phyloP scores from a whole-genome alignment of 1,284 basidiomycete genomes.

The Wolfiporia cocos region DNA sequence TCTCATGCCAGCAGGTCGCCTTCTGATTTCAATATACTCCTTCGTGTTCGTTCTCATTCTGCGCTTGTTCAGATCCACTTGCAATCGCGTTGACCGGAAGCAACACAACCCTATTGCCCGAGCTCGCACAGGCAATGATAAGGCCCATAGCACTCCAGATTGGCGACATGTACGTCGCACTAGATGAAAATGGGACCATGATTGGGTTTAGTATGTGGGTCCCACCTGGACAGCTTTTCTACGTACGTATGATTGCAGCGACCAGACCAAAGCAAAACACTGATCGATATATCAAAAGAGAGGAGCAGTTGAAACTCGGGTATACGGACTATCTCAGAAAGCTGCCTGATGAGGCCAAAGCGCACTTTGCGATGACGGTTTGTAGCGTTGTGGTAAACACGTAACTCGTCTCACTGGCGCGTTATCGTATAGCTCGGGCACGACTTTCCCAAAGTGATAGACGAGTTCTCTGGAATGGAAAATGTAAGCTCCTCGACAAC shows the following conservation, averaged over 20 bases:
- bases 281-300: background rate
- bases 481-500: background rate
- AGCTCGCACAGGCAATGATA: slow-evolving; percentile 10
- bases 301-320: slow-evolving; percentile 12
- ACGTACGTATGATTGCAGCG: background rate
- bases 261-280: background rate
- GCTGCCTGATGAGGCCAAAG: slow-evolving; percentile 11
- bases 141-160: slow-evolving; percentile 10
- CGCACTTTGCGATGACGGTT: slow-evolving; percentile 8
- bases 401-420: background rate
- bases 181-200: slow-evolving; percentile 10
- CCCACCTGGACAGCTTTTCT: background rate
- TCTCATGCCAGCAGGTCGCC: slow-evolving; percentile 11
- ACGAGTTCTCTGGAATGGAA: slow-evolving; percentile 2
- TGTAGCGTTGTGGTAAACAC: background rate
- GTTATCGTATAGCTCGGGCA: slow-evolving; percentile 3
- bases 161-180: slow-evolving; percentile 10
- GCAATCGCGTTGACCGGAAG: slow-evolving; percentile 13
- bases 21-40: background rate
- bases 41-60: background rate
- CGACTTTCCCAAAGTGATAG: slow-evolving; percentile 8
- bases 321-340: background rate
- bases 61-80: slow-evolving; percentile 8
- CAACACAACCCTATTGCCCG: slow-evolving; percentile 7
- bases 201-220: slow-evolving; percentile 11